Percentiles rank a stretch among this genome's conserved stretches.
These are phyloP conservation scores for Leishmania gerbilli DNA, from an alignment of 208 protist species.

Conservation along the genomic window DNA sequence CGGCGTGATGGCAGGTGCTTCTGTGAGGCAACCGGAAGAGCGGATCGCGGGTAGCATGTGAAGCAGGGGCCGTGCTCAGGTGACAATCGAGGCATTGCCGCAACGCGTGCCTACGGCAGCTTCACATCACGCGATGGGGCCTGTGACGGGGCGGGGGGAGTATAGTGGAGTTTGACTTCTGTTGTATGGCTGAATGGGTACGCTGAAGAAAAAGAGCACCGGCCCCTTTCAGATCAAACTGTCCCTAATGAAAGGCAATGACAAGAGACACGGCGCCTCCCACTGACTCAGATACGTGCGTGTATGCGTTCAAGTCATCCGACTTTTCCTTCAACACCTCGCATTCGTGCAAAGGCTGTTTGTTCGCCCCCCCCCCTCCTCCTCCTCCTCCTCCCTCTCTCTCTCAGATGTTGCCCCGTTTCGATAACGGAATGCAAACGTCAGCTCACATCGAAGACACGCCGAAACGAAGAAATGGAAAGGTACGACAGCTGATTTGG, in stretches of 20 bases:
- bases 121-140: neutral
- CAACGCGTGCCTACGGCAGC: neutral
- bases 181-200: neutral
- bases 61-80: neutral
- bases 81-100: neutral
- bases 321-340: neutral
- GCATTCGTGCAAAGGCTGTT: neutral
- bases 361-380: too few species aligned
- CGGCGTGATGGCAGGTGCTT: neutral
- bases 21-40: neutral
- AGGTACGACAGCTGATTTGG: neutral
- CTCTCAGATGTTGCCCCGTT: neutral
- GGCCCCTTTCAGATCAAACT: neutral
- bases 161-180: neutral
- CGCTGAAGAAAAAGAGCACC: too few species aligned
- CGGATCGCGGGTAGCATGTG: neutral
- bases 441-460: neutral
- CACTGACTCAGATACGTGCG: neutral
- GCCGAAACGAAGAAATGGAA: neutral
- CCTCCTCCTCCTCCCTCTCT: too few species aligned
- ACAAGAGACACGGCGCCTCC: neutral
- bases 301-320: neutral
- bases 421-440: neutral
- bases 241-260: neutral
- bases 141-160: neutral